Evolutionary conservation across 202 grass and related monocot genomes (phyloP).

Genomic region (Bolboschoenoplectus hybrid): DNA sequence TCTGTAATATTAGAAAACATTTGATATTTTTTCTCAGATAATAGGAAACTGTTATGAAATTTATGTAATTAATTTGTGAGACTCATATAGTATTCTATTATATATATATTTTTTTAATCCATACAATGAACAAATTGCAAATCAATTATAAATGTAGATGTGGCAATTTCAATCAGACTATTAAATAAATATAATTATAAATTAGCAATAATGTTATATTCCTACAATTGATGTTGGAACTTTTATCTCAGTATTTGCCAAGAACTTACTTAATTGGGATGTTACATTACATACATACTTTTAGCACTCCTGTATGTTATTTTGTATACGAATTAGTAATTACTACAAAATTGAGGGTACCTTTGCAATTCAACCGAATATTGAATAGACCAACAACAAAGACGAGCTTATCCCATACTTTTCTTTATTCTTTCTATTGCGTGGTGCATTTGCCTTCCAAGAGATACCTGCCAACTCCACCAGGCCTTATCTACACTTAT

Average conservation of each 20-base stretch:
- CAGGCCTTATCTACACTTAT: not conserved
- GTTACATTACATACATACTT: no score
- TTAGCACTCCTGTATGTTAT: no score
- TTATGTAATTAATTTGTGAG: no score
- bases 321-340: not conserved
- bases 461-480: not conserved
- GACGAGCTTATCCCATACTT: not conserved
- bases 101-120: no score
- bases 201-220: not conserved
- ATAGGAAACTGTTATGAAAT: not conserved
- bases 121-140: no score
- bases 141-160: not conserved
- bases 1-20: not conserved
- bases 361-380: not conserved
- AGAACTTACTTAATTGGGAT: not conserved
- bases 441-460: constrained; percentile 7
- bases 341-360: not conserved
- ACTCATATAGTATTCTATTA: no score
- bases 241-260: not conserved
- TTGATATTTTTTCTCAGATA: not conserved
- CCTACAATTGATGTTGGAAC: not conserved
- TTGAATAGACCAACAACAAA: no score
- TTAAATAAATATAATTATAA: not conserved
- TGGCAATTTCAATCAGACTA: not conserved
- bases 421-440: not conserved